These are phyloP conservation scores for Urostyla sp. DNA, from an alignment of 73 alveolate species.

Conservation along the genomic window DNA sequence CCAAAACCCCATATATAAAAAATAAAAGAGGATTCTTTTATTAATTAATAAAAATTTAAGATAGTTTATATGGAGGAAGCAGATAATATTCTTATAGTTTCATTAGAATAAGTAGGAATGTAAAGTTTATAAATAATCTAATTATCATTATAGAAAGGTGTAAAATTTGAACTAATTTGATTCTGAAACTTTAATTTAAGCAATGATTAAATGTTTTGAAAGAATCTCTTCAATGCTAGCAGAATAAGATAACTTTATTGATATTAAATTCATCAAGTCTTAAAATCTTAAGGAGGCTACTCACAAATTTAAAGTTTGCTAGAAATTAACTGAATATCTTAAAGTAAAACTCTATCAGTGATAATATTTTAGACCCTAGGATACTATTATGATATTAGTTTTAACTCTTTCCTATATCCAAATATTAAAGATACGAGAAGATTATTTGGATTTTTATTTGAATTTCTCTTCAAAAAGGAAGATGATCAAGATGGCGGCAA, in stretches of 20 bases:
- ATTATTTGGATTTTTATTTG: constrained; percentile 61
- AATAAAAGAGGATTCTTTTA: background rate
- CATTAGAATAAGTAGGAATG: constrained; percentile 56
- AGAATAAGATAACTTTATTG: constrained; percentile 51
- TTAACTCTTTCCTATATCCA: constrained; percentile 62
- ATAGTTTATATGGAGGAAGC: constrained; percentile 79
- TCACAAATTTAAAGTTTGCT: constrained; percentile 54
- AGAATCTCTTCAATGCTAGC: constrained; percentile 30
- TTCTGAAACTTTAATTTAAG: constrained; percentile 19
- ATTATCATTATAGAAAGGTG: background rate
- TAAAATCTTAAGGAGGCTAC: constrained; percentile 56
- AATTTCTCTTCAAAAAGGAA: constrained; percentile 56
- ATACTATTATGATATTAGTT: constrained; percentile 62
- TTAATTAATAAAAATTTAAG: background rate
- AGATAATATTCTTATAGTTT: constrained; percentile 57
- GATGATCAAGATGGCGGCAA: constrained; percentile 50
- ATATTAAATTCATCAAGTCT: constrained; percentile 33
- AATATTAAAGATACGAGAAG: constrained; percentile 60
- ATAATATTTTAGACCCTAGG: constrained; percentile 51
- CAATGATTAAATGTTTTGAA: constrained; percentile 49
- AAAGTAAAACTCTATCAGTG: background rate
- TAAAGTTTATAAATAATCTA: background rate
- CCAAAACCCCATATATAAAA: background rate
- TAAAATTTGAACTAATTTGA: constrained; percentile 18
- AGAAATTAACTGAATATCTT: constrained; percentile 4